phyloP scores from a whole-genome alignment of 805 yeast genomes.

The Wickerhamiella shivajii region DNA sequence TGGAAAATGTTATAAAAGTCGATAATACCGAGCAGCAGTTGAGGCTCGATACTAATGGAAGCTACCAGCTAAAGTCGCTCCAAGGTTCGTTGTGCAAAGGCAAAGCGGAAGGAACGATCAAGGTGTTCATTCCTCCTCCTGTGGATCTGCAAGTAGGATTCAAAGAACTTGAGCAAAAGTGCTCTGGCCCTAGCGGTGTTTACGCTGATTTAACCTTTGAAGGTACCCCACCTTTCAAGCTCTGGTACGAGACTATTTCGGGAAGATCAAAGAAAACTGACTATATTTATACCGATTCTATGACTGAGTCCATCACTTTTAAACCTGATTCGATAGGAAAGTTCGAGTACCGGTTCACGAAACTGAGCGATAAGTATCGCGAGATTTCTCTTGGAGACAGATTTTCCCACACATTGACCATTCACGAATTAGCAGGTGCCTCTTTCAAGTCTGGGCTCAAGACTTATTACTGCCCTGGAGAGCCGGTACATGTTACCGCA shows the following conservation, averaged over 20 bases:
- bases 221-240: conserved; percentile 74
- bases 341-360: conserved; percentile 67
- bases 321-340: conserved; percentile 71
- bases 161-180: conserved; percentile 59
- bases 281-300: conserved; percentile 21
- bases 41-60: background rate
- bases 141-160: conserved; percentile 33
- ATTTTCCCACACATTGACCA: conserved; percentile 22
- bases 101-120: conserved; percentile 22
- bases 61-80: background rate
- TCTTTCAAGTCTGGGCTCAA: conserved; percentile 19
- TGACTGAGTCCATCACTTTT: conserved; percentile 46
- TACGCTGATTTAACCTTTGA: conserved; percentile 48
- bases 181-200: conserved; percentile 87
- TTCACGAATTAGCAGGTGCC: conserved; percentile 29
- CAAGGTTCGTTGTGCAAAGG: background rate
- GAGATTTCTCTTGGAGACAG: conserved; percentile 16
- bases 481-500: conserved; percentile 36
- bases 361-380: conserved; percentile 33
- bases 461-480: conserved; percentile 34
- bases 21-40: background rate
- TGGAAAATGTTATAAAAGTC: background rate
- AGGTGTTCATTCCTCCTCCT: conserved; percentile 43
- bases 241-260: conserved; percentile 40
- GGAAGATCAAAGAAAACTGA: conserved; percentile 22